A percentile compares a stretch with the other conserved stretches of the same genome.
Evolutionary conservation across 2,329 filamentous ascomycete species (phyloP).

Genomic region (Zelopaecilomyces penicillatus): DNA sequence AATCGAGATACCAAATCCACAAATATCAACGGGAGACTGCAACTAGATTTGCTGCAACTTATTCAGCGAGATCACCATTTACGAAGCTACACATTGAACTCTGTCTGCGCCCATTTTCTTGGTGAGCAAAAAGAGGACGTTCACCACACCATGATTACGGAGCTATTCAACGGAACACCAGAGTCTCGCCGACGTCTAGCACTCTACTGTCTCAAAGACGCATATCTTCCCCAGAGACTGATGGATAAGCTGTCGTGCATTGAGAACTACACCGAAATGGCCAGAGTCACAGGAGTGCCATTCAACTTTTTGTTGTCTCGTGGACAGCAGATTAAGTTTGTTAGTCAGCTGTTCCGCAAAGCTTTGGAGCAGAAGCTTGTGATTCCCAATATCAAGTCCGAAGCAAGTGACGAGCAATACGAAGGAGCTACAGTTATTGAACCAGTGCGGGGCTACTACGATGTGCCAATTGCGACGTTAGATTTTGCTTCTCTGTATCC

Average conservation of each 20-base stretch:
- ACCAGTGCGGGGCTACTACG: slow-evolving; percentile 85
- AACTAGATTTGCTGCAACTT: slow-evolving; percentile 88
- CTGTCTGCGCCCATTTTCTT: slow-evolving; percentile 87
- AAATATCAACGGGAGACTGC: slow-evolving; percentile 88
- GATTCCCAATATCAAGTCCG: slow-evolving; percentile 73
- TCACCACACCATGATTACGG: slow-evolving; percentile 98
- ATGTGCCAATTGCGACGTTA: slow-evolving; percentile 88
- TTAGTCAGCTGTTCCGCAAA: slow-evolving; percentile 95
- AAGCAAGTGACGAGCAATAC: slow-evolving; percentile 77
- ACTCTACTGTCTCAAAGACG: slow-evolving; percentile 95
- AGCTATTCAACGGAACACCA: slow-evolving; percentile 90
- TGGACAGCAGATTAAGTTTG: slow-evolving; percentile 94
- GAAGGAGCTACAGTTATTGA: slow-evolving; percentile 98
- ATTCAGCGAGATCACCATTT: slow-evolving; percentile 92
- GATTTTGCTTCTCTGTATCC: slow-evolving; percentile 99
- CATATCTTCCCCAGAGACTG: slow-evolving; percentile 83
- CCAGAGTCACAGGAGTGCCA: slow-evolving; percentile 94
- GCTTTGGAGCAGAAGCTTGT: slow-evolving; percentile 88
- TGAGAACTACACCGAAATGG: slow-evolving; percentile 99
- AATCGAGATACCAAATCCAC: slow-evolving; percentile 90
- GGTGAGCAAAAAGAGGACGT: slow-evolving; percentile 98
- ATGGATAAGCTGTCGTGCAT: slow-evolving; percentile 98
- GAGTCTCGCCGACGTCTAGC: slow-evolving; percentile 86
- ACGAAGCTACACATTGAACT: slow-evolving; percentile 94
- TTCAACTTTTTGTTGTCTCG: slow-evolving; percentile 90